Percentiles rank a stretch among this genome's conserved stretches.
Conservation (phyloP, 345 rosid genomes). For the Pelargonium nanum region DNA sequence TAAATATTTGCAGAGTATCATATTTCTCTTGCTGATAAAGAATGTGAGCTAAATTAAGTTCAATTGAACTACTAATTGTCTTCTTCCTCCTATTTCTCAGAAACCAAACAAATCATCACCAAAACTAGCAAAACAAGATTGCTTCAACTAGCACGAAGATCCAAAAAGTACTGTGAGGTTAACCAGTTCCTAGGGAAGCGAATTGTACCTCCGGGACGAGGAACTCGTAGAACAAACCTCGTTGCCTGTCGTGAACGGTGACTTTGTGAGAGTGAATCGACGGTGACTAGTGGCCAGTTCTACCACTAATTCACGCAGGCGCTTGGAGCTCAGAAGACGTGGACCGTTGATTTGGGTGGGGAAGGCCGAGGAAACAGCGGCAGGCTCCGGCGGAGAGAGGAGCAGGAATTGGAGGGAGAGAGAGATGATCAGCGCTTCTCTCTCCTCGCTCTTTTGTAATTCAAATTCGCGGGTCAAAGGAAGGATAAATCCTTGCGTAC, state of each 20-base stretch:
- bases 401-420: constrained; percentile 23
- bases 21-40: too few relatives aligned
- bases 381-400: constrained; percentile 16
- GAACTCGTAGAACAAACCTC: constrained; percentile 72
- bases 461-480: background rate
- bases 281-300: constrained; percentile 18
- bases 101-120: background rate
- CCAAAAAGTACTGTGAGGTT: background rate
- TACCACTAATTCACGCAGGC: constrained; percentile 29
- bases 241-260: constrained; percentile 74
- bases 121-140: background rate
- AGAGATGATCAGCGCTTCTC: constrained; percentile 9
- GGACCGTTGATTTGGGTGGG: background rate
- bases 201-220: constrained; percentile 68
- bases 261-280: constrained; percentile 64
- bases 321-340: constrained; percentile 35
- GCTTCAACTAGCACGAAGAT: background rate
- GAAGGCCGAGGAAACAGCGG: constrained; percentile 13
- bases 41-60: background rate
- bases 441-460: background rate
- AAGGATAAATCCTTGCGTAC: too few relatives aligned
- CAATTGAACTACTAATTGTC: background rate
- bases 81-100: too few relatives aligned
- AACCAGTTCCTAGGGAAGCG: background rate
- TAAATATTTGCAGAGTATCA: too few relatives aligned